Conservation (phyloP, 768 basidiomycete species). For the Mycena olivaceomarginata region DNA sequence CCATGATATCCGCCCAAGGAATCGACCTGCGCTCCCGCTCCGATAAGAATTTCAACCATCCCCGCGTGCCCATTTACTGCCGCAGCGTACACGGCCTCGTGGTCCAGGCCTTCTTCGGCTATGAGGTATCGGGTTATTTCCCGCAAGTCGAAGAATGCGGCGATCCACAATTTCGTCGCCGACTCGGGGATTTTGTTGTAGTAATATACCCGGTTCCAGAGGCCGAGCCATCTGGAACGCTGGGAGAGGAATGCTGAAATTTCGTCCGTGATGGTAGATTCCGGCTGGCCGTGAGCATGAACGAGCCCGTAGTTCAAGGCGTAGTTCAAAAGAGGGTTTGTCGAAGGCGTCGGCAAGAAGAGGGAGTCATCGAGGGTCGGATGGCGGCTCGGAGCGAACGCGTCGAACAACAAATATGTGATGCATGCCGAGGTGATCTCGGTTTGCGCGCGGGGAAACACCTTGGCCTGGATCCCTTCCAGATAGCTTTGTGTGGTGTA, state of each 20-base stretch:
- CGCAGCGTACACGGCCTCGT: background rate
- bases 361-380: too few species aligned
- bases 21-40: background rate
- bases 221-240: background rate
- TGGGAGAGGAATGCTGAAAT: conserved; percentile 1
- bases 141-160: background rate
- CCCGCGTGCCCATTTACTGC: background rate
- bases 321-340: too few species aligned
- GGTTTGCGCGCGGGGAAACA: background rate
- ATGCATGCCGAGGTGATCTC: conserved; percentile 20
- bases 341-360: too few species aligned
- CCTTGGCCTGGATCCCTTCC: background rate
- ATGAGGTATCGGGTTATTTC: background rate
- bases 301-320: too few species aligned
- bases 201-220: too few species aligned
- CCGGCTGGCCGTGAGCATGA: conserved; percentile 13
- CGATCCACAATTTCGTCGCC: background rate
- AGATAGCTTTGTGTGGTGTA: conserved; percentile 15
- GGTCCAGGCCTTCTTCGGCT: background rate
- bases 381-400: too few species aligned
- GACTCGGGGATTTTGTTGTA: background rate
- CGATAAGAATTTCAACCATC: background rate
- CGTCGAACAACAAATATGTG: conserved; percentile 10
- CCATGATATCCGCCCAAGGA: background rate
- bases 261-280: background rate